Conservation (phyloP, 768 basidiomycete genomes). For the Auriscalpium microsporum region DNA sequence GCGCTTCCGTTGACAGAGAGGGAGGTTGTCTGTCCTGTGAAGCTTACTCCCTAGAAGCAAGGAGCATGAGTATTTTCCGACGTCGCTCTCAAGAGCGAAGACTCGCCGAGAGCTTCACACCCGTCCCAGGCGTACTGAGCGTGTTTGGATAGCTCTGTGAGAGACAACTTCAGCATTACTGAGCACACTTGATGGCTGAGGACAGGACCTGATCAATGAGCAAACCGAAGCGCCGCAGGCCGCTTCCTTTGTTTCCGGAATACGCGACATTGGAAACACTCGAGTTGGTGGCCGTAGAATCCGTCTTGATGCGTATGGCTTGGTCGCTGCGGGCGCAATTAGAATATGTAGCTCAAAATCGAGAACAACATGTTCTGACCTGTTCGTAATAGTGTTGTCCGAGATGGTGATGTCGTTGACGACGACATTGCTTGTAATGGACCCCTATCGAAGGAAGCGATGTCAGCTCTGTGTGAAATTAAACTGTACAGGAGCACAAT, state of each 20-base stretch:
- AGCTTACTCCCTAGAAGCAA: conserved; percentile 37
- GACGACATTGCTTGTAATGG: conserved; percentile 36
- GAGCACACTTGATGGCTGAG: neutral
- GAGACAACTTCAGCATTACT: neutral
- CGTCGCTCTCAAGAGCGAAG: too few relatives aligned
- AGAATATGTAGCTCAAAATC: neutral
- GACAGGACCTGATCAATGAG: conserved; percentile 45
- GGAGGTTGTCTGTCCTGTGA: conserved; percentile 30
- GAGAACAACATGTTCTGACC: conserved; percentile 23
- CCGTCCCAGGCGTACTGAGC: conserved; percentile 46
- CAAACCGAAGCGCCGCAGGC: conserved; percentile 43
- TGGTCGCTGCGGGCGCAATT: conserved; percentile 28
- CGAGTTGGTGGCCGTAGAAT: conserved; percentile 35
- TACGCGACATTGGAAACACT: conserved; percentile 43
- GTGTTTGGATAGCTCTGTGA: conserved; percentile 47
- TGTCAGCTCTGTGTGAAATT: too few relatives aligned
- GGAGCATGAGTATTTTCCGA: neutral
- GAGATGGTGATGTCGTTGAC: conserved; percentile 41
- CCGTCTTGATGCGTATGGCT: conserved; percentile 57
- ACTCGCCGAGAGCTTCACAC: conserved; percentile 45
- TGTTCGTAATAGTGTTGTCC: conserved; percentile 47
- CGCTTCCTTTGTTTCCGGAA: conserved; percentile 44
- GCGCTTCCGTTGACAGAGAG: conserved; percentile 30
- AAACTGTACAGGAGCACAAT: neutral
- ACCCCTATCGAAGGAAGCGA: conserved; percentile 32